Evolutionary conservation across 2,329 filamentous ascomycete genomes (phyloP), one percentile per base, ranked within the genome.

Genomic region (Emergomyces pasteurianus): DNA sequence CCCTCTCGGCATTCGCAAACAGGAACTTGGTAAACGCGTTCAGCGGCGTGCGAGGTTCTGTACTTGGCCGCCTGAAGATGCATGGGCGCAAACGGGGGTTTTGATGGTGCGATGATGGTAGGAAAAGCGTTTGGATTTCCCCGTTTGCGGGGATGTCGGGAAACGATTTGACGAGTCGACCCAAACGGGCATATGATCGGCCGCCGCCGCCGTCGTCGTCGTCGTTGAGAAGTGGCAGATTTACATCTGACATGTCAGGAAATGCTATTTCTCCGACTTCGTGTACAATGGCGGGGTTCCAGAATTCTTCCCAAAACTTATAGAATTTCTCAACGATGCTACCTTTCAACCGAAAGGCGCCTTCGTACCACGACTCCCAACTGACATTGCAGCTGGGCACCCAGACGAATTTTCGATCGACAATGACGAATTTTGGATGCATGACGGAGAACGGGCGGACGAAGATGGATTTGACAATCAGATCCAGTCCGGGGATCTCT

Each of bases 361-460:
- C 88, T 71, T 95, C 90, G 31, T 92, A 86, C 90, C 90, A 95
- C n/a, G 83, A 74, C 72, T 94, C 90, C 88, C 88, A 94, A 68
- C 87, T 91, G 4, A 95, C 83, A 67, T 95, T 95, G 72, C 88
- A 92, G 67, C 87, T 90, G 0, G 89, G 89, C 10, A 94, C 72
- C 67, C 87, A 86, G 0, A 87, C 87, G 2, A 75, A 79, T 38
- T 77, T 72, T 0, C 86, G 80, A 70, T 95, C 90, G 0, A 92
- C 73, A 16, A 94, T 79, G 43, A 92, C 79, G 66, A 89, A 92
- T 68, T 95, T 95, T 0, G 89, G 87, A 69, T 95, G 90, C 84
- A 94, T 88, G n/a, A 95, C 86, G 67, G 88, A 90, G 62, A 94
- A 85, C 0, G 90, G 90, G 2, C 86, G 77, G 64, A 92, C 84